Percentiles rank a stretch among this genome's conserved stretches.
phyloP scores from a whole-genome alignment of 1,284 basidiomycete species.

The Ustilago cynodontis region DNA sequence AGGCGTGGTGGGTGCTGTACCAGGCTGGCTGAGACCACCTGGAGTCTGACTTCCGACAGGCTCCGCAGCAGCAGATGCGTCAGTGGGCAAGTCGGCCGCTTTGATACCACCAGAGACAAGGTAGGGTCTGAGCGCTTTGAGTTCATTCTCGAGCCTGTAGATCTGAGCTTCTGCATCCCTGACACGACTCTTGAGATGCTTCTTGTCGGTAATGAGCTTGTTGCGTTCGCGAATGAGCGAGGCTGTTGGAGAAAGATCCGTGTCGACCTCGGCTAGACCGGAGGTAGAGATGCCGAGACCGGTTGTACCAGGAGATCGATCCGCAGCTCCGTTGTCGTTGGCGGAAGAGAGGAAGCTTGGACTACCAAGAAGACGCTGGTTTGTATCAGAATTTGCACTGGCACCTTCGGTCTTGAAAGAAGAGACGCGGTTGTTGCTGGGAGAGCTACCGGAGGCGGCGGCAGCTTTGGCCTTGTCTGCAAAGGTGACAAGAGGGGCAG shows the following conservation, averaged over 20 bases:
- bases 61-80: conserved; percentile 13
- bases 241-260: conserved; percentile 47
- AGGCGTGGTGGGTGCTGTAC: conserved; percentile 47
- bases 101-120: conserved; percentile 59
- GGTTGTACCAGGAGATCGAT: conserved; percentile 23
- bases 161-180: conserved; percentile 66
- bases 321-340: conserved; percentile 9
- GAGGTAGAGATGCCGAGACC: conserved; percentile 46
- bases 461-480: conserved; percentile 39
- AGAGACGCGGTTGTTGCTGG: conserved; percentile 30
- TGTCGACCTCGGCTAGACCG: conserved; percentile 30
- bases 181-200: conserved; percentile 63
- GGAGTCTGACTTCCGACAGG: conserved; percentile 17
- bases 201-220: conserved; percentile 67
- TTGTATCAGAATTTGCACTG: conserved; percentile 12
- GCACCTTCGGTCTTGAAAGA: conserved; percentile 32
- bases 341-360: conserved; percentile 37
- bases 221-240: conserved; percentile 63
- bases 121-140: conserved; percentile 60
- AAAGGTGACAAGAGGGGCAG: conserved; percentile 28
- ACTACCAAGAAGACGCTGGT: conserved; percentile 31
- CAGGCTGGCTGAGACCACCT: conserved; percentile 25
- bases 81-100: conserved; percentile 18
- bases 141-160: conserved; percentile 65
- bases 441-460: conserved; percentile 25